Evolutionary conservation across 257 asterid species (phyloP), one percentile per base, ranked within the genome.

Genomic region (Ajuga chamaepitys): DNA sequence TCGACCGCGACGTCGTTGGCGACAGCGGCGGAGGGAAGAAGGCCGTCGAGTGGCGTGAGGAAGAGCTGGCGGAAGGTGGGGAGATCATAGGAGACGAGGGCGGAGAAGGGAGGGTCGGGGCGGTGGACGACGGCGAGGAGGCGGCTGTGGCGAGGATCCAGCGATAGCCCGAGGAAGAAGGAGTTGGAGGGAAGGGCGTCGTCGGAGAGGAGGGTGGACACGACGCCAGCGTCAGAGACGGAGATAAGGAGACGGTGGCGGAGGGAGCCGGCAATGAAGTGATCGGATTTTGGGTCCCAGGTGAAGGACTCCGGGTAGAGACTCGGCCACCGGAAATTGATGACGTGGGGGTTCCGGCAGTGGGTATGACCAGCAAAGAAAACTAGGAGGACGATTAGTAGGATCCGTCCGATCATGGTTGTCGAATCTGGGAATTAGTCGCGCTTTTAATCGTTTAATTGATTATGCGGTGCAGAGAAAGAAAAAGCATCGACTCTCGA

Each of bases 211-310:
- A 91, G 83, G 4, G 83, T 50, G 62, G 89, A 77, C 30, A 74
- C 77, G 38, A 86, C 80, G 71, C 88, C 95, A 6, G 95, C 96
- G 64, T 91, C 95, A 35, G 96, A 91, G 63, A 91, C 95, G 69
- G 95, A 72, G 62, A 72, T 72, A 62, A 88, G 66, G 57, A 62
- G 76, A 4, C 73, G 81, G 58, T 65, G 80, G 71, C 87, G 87
- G 55, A 81, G 82, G 11, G 95, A 86, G 66, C 84, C 89, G 52
- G 71, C 78, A 57, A 91, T 56, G 80, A 91, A 91, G 83, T 91
- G 98, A 12, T 91, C 88, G 51, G 80, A 80, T 38, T 72, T 79
- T 0, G 84, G 85, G 48, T 92, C 98, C 95, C 95, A 92, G 5
- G 75, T 25, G 83, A 88, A 78, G 70, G 96, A 86, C 34, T 78